Evolutionary conservation across 495 filamentous ascomycete genomes (phyloP).

Genomic region (Podospora bellae-mahoneyi): DNA sequence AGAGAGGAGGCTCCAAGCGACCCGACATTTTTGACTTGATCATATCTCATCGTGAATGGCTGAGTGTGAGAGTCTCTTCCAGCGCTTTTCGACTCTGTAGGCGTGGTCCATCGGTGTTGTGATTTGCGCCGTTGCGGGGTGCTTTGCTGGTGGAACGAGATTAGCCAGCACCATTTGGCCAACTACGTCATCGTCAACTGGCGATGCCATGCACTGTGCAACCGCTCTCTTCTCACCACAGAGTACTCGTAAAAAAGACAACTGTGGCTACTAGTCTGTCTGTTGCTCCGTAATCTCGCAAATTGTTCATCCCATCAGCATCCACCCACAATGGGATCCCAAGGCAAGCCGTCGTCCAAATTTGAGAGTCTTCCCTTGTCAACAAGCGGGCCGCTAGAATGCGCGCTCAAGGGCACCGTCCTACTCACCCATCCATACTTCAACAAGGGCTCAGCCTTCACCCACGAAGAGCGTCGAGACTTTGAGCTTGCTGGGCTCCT

Average conservation of each 20-base stretch:
- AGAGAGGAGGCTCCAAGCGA: slow-evolving; percentile 52
- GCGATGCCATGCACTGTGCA: neutral
- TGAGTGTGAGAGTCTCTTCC: slow-evolving; percentile 1
- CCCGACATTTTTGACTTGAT: slow-evolving; percentile 42
- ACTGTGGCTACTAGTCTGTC: neutral
- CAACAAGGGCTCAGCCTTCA: slow-evolving; percentile 82
- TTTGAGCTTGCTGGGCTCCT: slow-evolving; percentile 72
- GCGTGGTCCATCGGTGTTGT: no score
- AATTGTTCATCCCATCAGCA: neutral
- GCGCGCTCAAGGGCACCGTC: slow-evolving; percentile 55
- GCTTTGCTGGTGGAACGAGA: neutral
- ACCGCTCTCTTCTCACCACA: neutral
- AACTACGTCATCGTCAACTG: slow-evolving; percentile 4
- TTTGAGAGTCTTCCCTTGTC: slow-evolving; percentile 61
- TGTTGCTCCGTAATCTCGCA: neutral
- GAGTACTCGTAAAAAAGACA: neutral
- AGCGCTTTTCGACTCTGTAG: no score
- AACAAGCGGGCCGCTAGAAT: slow-evolving; percentile 60
- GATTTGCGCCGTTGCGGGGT: neutral
- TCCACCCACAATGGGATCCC: slow-evolving; percentile 20
- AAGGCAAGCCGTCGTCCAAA: slow-evolving; percentile 37
- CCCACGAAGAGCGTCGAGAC: slow-evolving; percentile 59
- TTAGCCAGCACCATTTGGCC: neutral
- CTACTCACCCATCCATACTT: slow-evolving; percentile 67
- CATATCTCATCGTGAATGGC: neutral